Base-by-base conservation (phyloP, 2,329 filamentous ascomycete species). In the Claviceps sp. region DNA sequence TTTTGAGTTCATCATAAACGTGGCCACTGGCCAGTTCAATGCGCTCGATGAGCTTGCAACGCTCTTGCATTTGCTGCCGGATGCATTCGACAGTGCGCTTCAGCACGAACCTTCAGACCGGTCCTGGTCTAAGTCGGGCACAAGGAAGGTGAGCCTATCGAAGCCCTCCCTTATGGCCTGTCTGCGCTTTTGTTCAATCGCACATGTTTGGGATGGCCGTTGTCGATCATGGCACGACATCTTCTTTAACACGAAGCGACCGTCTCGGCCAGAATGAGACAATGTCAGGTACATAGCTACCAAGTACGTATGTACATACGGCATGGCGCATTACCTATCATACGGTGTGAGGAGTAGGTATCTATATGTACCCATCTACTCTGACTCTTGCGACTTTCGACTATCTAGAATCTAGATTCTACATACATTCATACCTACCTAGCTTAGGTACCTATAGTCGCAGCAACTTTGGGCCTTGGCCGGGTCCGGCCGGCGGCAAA, bases 101-200 rank as follows among this genome's bases (percentile, higher is more conserved):
- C 24, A 95, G 73, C n/a, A 95, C 88, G 18, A 89, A 30, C 87
- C 87, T 66, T 95, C 89, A 57, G 87, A 93, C 46, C 89, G 81
- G 1, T 86, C 89, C 62, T 90, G 85, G 1, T 87, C 79, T 50
- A 94, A 75, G 0, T 87, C 88, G 0, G 89, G 89, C 1, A 95
- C 87, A 37, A 94, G 75, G 50, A 83, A 79, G 16, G 87, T 87
- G 26, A 95, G 76, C 37, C 82, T 78, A 65, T 95, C 88, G 65
- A 94, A 95, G 52, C 86, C 87, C 54, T 87, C 82, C 47, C 89
- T 78, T 58, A 95, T 95, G 14, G 85, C 86, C 54, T 72, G 65
- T 34, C 72, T 64, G 40, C 72, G 65, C 57, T 75, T 72, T 58
- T 73, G 65, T 61, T 74, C 69, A 22, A 22, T 22, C 24, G 20